Evolutionary conservation across 2,329 filamentous ascomycete species (phyloP).

Genomic region (Xylaria sp.): DNA sequence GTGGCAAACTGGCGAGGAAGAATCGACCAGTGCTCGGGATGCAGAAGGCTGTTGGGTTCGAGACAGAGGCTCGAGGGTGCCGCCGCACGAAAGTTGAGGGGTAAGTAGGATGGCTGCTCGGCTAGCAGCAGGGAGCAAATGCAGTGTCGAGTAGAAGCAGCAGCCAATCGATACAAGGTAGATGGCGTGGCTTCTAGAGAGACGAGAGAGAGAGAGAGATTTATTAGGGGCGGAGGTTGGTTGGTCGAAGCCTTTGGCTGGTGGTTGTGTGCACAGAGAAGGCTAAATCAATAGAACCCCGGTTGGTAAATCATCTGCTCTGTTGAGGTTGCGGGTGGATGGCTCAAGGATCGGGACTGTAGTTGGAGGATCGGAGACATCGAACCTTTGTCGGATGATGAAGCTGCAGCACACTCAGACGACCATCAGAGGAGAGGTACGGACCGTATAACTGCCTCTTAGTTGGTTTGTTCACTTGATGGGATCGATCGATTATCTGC

Average conservation of each 20-base stretch:
- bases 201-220: background rate
- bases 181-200: conserved; percentile 13
- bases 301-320: conserved; percentile 12
- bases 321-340: conserved; percentile 34
- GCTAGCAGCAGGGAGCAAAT: conserved; percentile 20
- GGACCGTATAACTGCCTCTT: background rate
- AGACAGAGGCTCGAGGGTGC: conserved; percentile 12
- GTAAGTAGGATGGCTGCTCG: conserved; percentile 26
- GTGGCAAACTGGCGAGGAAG: conserved; percentile 22
- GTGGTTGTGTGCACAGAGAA: background rate
- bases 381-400: conserved; percentile 25
- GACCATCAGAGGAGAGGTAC: conserved; percentile 13
- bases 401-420: conserved; percentile 24
- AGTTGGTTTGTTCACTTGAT: background rate
- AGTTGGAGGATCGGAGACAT: conserved; percentile 44
- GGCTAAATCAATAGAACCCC: conserved; percentile 13
- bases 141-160: conserved; percentile 13
- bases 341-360: conserved; percentile 41
- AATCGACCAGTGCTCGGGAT: conserved; percentile 8
- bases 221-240: background rate
- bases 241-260: conserved; percentile 5
- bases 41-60: conserved; percentile 10
- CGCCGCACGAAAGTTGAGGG: conserved; percentile 30
- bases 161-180: conserved; percentile 12
- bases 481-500: background rate